These are phyloP conservation scores for Geranomyces variabilis DNA, from an alignment of 192 early-diverging fungal species.

Conservation along the genomic window DNA sequence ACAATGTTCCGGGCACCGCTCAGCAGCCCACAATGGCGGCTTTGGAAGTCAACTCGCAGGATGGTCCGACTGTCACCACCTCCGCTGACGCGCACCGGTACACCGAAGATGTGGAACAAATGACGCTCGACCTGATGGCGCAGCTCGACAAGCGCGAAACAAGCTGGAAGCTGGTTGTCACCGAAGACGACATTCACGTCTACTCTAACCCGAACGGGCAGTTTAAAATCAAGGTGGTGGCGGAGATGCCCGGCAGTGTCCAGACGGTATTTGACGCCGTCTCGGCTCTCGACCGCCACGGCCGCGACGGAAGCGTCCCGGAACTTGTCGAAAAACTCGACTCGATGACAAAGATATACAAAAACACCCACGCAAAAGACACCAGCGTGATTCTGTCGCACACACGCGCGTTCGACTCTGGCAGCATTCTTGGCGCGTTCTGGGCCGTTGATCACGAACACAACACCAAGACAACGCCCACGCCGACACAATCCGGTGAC, in stretches of 20 bases:
- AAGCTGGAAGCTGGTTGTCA: constrained; percentile 7
- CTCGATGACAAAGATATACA: neutral
- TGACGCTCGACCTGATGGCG: neutral
- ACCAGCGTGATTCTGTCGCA: neutral
- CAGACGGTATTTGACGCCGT: constrained; percentile 5
- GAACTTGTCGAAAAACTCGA: constrained; percentile 1
- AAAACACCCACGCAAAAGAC: neutral
- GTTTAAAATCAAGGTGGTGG: constrained; percentile 18
- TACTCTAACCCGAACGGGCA: constrained; percentile 1
- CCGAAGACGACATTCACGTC: constrained; percentile 1
- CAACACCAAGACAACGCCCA: too few species aligned
- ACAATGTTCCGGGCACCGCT: neutral
- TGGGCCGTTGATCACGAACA: neutral
- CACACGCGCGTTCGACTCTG: constrained; percentile 3
- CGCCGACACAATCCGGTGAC: neutral
- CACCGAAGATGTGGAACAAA: constrained; percentile 13
- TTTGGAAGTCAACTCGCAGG: too few species aligned
- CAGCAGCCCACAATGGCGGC: too few species aligned
- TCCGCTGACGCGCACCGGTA: constrained; percentile 5
- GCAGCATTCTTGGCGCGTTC: constrained; percentile 1
- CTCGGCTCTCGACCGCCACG: neutral
- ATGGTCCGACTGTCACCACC: neutral
- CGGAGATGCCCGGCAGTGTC: neutral
- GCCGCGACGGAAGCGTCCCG: neutral
- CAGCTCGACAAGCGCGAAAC: constrained; percentile 1